Base-by-base conservation (phyloP, 2,329 filamentous ascomycete genomes). In the Pleomassaria siparia region DNA sequence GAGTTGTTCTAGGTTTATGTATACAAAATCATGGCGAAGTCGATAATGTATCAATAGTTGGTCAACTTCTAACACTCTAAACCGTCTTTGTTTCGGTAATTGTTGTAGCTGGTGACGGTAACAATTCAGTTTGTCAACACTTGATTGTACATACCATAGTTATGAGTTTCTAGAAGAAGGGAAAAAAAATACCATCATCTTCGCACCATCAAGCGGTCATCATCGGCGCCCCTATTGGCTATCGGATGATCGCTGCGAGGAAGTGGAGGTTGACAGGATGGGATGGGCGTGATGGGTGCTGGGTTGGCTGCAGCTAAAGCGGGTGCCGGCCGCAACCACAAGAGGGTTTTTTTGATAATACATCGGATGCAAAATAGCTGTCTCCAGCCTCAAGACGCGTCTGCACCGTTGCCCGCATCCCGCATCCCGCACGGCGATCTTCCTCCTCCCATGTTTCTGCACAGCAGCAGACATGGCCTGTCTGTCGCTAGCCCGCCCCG, bases 401-500 rank as follows among this genome's bases (percentile, higher is more conserved):
- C 26, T 54, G 51, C 58, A 50, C 44, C 47, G 55, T 59, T 53
- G 25, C 16, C 42, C 18, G 24, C 18, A 39, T 16, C 20, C 51
- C 44, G 48, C 41, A n/a, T 36, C 24, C 22, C 47, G 51, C 53
- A 35, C 53, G 43, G 53, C 54, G 45, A 40, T 35, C n/a, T n/a
- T n/a, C 40, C 40, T 43, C 40, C 50, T 40, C 43, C 44, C 47
- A 55, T 55, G 52, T 55, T 46, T 36, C 49, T 48, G 49, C 46
- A 50, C 49, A 47, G 46, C 35, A n/a, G 43, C 36, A 41, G 55
- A 55, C 50, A 69, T 67, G 67, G 66, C 60, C 45, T 64, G 60
- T 56, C 57, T 56, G 58, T 63, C 51, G 54, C 60, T 60, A 58
- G 59, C 63, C 60, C 60, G 43, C 53, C 64, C 53, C 57, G 61